Evolutionary conservation across 495 filamentous ascomycete species (phyloP).

Genomic region (Aspergillus olivimuriae): DNA sequence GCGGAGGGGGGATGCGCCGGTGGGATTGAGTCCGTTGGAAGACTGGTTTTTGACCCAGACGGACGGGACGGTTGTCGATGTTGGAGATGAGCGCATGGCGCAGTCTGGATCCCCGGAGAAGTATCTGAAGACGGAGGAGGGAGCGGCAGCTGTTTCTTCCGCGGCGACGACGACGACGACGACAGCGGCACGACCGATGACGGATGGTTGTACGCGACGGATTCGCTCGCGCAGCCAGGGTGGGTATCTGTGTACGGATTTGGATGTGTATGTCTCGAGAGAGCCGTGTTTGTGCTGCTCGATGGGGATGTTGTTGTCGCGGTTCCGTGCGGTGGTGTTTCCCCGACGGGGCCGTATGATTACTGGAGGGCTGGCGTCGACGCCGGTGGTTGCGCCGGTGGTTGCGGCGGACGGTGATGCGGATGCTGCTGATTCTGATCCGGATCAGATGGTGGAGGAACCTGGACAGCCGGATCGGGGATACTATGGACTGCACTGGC

Average conservation of each 20-base stretch:
- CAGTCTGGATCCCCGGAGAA: constrained; percentile 13
- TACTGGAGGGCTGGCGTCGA: constrained; percentile 37
- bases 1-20: constrained; percentile 27
- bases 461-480: constrained; percentile 15
- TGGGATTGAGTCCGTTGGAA: constrained; percentile 27
- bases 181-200: not conserved
- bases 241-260: constrained; percentile 89
- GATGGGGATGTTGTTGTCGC: constrained; percentile 90
- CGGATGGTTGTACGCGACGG: constrained; percentile 11
- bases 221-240: constrained; percentile 45
- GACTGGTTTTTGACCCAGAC: constrained; percentile 29
- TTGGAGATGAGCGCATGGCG: constrained; percentile 1
- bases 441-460: no score
- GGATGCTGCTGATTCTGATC: not conserved
- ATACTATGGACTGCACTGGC: constrained; percentile 82
- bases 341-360: constrained; percentile 42
- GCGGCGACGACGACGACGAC: no score
- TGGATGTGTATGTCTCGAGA: constrained; percentile 87
- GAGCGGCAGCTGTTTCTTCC: no score
- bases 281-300: constrained; percentile 95
- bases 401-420: constrained; percentile 4
- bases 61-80: not conserved
- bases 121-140: constrained; percentile 14
- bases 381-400: constrained; percentile 21
- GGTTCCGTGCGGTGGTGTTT: constrained; percentile 81